Percentiles rank a stretch among this genome's conserved stretches.
These are phyloP conservation scores for Phytophthora sojae DNA, from an alignment of 352 stramenopile genomes.

Conservation along the genomic window DNA sequence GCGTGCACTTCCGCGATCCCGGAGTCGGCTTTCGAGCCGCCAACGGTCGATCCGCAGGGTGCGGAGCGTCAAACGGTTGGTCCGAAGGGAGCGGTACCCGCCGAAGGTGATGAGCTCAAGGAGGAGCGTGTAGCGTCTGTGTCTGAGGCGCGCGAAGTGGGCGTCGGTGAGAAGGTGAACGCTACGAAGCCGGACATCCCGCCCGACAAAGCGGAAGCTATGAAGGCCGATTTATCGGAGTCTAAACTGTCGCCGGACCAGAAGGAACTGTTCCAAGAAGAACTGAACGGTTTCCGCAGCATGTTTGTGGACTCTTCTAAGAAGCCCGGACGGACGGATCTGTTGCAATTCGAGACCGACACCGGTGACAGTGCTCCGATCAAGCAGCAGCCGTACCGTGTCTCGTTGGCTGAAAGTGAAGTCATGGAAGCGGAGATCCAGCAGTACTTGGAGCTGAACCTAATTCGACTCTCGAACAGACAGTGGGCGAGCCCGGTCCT, in stretches of 20 bases:
- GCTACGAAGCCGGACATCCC: background rate
- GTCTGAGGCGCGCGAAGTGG: background rate
- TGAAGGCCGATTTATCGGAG: conserved; percentile 2
- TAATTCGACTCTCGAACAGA: conserved; percentile 6
- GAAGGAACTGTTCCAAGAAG: background rate
- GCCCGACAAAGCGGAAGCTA: background rate
- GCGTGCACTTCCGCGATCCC: background rate
- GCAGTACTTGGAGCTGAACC: conserved; percentile 5
- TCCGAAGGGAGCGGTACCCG: background rate
- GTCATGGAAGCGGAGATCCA: conserved; percentile 15
- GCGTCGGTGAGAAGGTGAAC: background rate
- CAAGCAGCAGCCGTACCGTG: conserved; percentile 19
- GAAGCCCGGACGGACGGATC: conserved; percentile 5
- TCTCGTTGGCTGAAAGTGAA: conserved; percentile 9
- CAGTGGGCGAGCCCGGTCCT: conserved; percentile 10
- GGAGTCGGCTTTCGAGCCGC: background rate
- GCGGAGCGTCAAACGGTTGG: too few relatives aligned
- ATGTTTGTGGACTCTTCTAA: conserved; percentile 3
- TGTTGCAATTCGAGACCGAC: conserved; percentile 15
- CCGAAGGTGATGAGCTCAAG: background rate
- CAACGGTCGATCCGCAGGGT: background rate
- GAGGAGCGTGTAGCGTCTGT: background rate
- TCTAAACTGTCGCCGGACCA: conserved; percentile 2
- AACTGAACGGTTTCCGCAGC: background rate
- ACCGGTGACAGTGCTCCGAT: conserved; percentile 6